Evolutionary conservation across 208 protist genomes (phyloP).

Genomic region (Lotmaria passim): DNA sequence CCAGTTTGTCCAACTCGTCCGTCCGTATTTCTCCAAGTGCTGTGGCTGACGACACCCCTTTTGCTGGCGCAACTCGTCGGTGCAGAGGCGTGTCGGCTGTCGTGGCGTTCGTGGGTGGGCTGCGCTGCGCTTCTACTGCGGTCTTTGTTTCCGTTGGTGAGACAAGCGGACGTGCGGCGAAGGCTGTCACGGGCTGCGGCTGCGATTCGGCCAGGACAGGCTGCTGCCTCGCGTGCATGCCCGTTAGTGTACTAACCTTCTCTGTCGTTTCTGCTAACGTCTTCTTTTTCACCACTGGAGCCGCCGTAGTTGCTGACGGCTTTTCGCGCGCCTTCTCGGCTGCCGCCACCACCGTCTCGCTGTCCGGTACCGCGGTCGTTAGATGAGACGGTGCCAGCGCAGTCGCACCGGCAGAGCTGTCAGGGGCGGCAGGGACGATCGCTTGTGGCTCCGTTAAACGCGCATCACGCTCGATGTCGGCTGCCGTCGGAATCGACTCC

Average conservation of each 20-base stretch:
- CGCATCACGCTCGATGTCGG: constrained; percentile 3
- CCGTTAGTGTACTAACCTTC: too few species aligned
- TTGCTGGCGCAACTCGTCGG: not conserved
- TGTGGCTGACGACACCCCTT: not conserved
- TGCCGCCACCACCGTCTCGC: not conserved
- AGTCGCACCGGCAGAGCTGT: not conserved
- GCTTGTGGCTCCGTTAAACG: not conserved
- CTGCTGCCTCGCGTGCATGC: too few species aligned
- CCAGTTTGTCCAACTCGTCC: constrained; percentile 31
- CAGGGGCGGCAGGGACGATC: not conserved
- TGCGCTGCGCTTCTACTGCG: too few species aligned
- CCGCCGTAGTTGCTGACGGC: not conserved
- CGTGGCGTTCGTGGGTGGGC: not conserved
- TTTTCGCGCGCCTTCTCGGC: not conserved
- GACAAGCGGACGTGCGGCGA: not conserved
- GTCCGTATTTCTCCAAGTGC: constrained; percentile 5
- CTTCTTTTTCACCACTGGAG: not conserved
- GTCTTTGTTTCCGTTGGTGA: not conserved
- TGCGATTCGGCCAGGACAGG: not conserved
- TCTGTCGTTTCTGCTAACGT: too few species aligned
- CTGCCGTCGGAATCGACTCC: not conserved
- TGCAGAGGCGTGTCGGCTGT: not conserved
- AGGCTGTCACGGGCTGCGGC: not conserved
- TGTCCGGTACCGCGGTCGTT: not conserved
- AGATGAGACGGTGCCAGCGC: not conserved